Conservation (phyloP, 208 protist species). For the Crithidia bombi region DNA sequence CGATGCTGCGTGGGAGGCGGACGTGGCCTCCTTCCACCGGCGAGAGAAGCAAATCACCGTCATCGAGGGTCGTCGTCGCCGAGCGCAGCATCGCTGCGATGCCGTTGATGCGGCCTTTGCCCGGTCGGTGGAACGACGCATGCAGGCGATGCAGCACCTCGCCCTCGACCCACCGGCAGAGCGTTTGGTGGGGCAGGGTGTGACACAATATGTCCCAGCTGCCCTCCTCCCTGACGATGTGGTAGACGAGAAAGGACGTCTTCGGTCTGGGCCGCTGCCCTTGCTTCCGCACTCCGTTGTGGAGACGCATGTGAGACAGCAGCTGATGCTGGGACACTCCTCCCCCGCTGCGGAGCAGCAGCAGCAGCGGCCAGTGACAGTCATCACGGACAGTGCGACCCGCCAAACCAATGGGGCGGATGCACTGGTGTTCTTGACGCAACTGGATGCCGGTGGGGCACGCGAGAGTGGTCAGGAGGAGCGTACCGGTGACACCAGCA, state of each 20-base stretch:
- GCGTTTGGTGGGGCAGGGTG: constrained; percentile 73
- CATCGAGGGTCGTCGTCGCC: constrained; percentile 47
- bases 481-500: neutral
- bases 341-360: neutral
- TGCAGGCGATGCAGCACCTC: constrained; percentile 71
- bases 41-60: constrained; percentile 50
- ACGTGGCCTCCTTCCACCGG: constrained; percentile 23
- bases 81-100: constrained; percentile 52
- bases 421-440: constrained; percentile 34
- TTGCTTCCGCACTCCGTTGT: constrained; percentile 30
- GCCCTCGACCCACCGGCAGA: constrained; percentile 87
- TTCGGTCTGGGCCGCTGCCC: constrained; percentile 11
- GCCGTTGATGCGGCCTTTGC: constrained; percentile 82
- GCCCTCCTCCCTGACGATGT: constrained; percentile 47
- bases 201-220: constrained; percentile 82
- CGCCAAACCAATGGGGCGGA: constrained; percentile 5
- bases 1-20: constrained; percentile 26
- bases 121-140: constrained; percentile 60
- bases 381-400: neutral
- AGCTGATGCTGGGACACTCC: neutral
- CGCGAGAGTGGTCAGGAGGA: neutral
- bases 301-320: constrained; percentile 18
- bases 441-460: constrained; percentile 20
- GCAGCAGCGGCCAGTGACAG: constrained; percentile 5
- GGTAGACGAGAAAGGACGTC: constrained; percentile 12